Conservation (phyloP, 2,329 filamentous ascomycete genomes). For the Fusarium compactum region DNA sequence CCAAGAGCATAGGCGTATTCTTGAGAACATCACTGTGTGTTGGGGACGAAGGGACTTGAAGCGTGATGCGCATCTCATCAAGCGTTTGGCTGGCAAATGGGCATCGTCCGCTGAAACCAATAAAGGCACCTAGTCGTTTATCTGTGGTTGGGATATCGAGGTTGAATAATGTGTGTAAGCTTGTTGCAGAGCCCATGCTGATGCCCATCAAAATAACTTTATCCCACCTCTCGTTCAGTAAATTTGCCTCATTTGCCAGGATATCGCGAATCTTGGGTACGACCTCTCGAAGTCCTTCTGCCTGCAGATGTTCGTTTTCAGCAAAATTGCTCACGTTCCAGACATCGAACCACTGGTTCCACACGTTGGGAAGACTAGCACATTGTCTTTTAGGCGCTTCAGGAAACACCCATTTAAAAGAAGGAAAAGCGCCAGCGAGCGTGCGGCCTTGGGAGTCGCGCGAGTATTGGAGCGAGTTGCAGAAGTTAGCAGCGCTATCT, state of each 20-base stretch:
- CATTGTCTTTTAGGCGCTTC: constrained; percentile 53
- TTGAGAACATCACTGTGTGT: constrained; percentile 46
- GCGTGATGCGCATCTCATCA: constrained; percentile 41
- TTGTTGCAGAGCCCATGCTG: constrained; percentile 60
- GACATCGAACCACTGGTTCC: constrained; percentile 65
- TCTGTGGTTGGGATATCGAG: constrained; percentile 42
- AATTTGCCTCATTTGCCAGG: constrained; percentile 51
- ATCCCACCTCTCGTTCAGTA: constrained; percentile 54
- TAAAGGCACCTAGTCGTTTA: constrained; percentile 48
- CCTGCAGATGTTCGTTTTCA: constrained; percentile 58
- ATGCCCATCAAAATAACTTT: constrained; percentile 60
- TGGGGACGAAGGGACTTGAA: neutral
- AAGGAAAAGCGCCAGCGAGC: constrained; percentile 57
- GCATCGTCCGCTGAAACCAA: constrained; percentile 55
- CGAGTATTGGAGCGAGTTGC: constrained; percentile 48
- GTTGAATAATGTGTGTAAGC: constrained; percentile 54
- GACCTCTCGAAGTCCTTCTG: constrained; percentile 56
- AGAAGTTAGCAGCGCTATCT: constrained; percentile 53
- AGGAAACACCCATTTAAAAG: constrained; percentile 64
- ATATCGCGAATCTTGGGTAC: constrained; percentile 51
- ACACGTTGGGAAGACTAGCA: constrained; percentile 40
- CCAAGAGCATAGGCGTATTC: constrained; percentile 59
- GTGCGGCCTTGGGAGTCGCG: constrained; percentile 49
- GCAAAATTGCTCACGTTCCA: constrained; percentile 57
- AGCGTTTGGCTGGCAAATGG: constrained; percentile 53